Evolutionary conservation across 2,329 filamentous ascomycete genomes (phyloP), one percentile per base, ranked within the genome.

Genomic region (Pseudofabraea citricarpa): DNA sequence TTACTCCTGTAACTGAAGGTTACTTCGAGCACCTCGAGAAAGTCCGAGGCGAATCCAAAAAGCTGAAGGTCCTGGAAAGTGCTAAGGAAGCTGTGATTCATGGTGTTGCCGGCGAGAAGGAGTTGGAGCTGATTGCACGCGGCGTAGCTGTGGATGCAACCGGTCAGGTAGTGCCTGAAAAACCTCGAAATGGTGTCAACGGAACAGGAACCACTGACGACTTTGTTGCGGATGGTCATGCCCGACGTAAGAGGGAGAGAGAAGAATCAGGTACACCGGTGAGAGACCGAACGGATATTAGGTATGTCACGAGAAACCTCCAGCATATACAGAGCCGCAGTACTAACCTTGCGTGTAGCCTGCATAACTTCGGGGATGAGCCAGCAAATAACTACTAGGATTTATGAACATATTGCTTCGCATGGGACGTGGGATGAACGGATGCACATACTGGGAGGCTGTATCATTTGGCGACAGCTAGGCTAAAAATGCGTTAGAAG

Each of bases 11-110:
- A 2, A 78, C 84, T 1, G 75, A 82, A 6, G 82, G 77, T 27
- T 96, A 96, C 67, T 93, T 96, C 54, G 80, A 87, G 52, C 87
- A 89, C 56, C 72, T 94, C 5, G 83, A 87, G 64, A 70, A 75
- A 46, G 66, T 90, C 15, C 75, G 87, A 41, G 85, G 84, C 36
- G 82, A 87, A 63, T 83, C 78, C 49, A 72, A 75, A 50, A 85
- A 85, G 64, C 62, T 78, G 50, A 86, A 86, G 64, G 73, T 81
- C 15, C 65, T 85, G 50, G 77, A 84, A 55, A 75, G 71, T 36
- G 83, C 82, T 4, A 73, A 81, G 53, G 73, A 82, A 51, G 81
- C 81, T 4, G 77, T 86, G 13, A 63, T 79, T n/a, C 70, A 79
- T 38, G 81, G 82, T 9, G 69, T 74, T 24, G 81, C 81, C 32